Evolutionary conservation across 805 yeast species (phyloP), one percentile per base, ranked within the genome.

Genomic region (Sungouiella blattae): DNA sequence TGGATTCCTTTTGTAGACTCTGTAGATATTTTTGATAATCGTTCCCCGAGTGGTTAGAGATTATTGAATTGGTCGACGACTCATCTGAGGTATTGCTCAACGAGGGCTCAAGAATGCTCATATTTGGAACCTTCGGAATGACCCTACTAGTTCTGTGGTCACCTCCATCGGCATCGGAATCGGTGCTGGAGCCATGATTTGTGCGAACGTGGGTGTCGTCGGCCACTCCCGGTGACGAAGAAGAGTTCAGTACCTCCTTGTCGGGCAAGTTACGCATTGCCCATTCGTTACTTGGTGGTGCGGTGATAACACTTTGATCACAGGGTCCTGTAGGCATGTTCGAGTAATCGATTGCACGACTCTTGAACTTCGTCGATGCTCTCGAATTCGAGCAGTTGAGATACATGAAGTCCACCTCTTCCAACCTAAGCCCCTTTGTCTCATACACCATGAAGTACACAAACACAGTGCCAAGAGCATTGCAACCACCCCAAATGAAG

Each of bases 351-450:
- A 67, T 53, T 39, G 59, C 64, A 9, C 60, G 53, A 6, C 70
- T 60, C 30, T 57, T 52, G 63, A 78, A 80, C 18, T 58, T 53
- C 9, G 59, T 44, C 0, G 87, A 79, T 8, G 57, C 57, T 12
- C 73, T 56, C 1, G 88, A 82, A 50, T 55, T 71, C 27, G 71
- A 60, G 47, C 89, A 80, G 23, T 69, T 67, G 33, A 73, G 69
- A 53, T 80, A 86, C 65, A 86, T 66, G 43, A 78, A 85, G 62
- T 87, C 89, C 35, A 87, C 80, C 47, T 87, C 87, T 60, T 87
- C 95, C 54, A 87, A 71, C 49, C 80, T 77, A 33, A 86, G 66
- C 0, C 94, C 94, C 49, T 77, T 81, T 0, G 95, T 86, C 56
- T 85, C 93, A 60, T 80, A 85, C 22, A 84, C 86, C 37, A 73